A percentile compares a stretch with the other conserved stretches of the same genome.
Evolutionary conservation across 768 basidiomycete genomes (phyloP).

Genomic region (Mycena albidolilacea): DNA sequence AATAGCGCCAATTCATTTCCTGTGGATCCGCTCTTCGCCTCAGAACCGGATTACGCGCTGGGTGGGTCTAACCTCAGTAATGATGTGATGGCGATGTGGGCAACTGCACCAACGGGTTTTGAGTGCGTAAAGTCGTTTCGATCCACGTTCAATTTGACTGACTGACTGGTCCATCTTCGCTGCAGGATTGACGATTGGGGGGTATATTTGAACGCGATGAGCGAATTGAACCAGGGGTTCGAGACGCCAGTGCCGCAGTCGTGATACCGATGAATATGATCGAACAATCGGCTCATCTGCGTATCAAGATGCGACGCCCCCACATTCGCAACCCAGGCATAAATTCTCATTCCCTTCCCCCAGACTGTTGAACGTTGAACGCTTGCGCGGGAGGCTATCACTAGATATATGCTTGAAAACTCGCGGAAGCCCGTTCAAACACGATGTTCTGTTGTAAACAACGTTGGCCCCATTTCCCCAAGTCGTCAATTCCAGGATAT

Average conservation of each 20-base stretch:
- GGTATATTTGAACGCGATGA: conserved; percentile 27
- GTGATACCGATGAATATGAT: neutral
- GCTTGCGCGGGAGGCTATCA: no score
- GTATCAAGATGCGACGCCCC: no score
- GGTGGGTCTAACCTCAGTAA: neutral
- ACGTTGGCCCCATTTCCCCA: no score
- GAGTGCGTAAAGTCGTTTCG: conserved; percentile 15
- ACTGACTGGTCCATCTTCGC: neutral
- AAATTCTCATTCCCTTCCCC: no score
- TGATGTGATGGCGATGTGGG: conserved; percentile 29
- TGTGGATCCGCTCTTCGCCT: neutral
- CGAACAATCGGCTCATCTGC: no score
- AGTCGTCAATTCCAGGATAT: no score
- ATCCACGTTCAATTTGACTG: neutral
- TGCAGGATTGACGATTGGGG: conserved; percentile 24
- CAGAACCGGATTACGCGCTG: neutral
- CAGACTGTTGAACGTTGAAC: no score
- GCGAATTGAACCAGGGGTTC: conserved; percentile 16
- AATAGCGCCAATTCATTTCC: neutral
- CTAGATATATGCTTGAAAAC: no score
- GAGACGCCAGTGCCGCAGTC: neutral
- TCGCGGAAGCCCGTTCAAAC: no score
- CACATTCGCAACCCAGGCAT: no score
- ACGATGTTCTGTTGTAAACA: no score
- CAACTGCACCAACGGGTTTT: conserved; percentile 29